Base-by-base conservation (phyloP, 106 monocot species). In the Posidonia australis region DNA sequence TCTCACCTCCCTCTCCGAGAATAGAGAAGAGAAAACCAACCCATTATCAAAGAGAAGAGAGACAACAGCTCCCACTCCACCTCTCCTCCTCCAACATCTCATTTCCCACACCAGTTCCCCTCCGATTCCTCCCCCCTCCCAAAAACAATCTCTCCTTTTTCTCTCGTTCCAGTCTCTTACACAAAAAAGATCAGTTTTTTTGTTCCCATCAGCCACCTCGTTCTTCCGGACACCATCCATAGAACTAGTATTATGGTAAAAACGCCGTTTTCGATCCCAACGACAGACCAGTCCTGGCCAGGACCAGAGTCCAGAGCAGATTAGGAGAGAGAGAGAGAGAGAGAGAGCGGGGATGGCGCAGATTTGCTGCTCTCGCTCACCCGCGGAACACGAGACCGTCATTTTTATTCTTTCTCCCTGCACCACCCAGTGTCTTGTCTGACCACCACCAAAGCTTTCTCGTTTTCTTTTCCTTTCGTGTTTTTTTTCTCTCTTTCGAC, bases 351-450 rank as follows among this genome's bases (percentile, higher is more conserved):
- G 44, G 45, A 21, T 25, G 64, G 25, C 10, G 46, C 2, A 13
- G 11, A 23, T 27, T 12, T 16, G 9, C 29, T 9, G 10, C n/a
- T 29, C 51, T 52, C 30, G 19, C 66, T 66, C 66, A 24, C 52
- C 66, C 66, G 66, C 66, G 66, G 66, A 53, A 27, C 53, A 66
- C 51, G 66, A 52, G 66, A 66, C 66, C 51, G 52, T 51, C 51
- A 23, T 60, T 60, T 60, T 60, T 31, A 25, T 23, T 13, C 11
- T n/a, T 5, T 25, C 57, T 57, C 22, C 22, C 19, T 1, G 19
- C 57, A 25, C 27, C 24, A 13, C 22, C 44, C 62, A 13, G 21
- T 45, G 41, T 11, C 14, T 11, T 23, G 19, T 45, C 30, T 36
- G 36, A 36, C 23, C 21, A 9, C 22, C 17, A n/a, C 30, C 23